Base-by-base conservation (phyloP, 164 flowering plant species). In the Vitis labrusca region DNA sequence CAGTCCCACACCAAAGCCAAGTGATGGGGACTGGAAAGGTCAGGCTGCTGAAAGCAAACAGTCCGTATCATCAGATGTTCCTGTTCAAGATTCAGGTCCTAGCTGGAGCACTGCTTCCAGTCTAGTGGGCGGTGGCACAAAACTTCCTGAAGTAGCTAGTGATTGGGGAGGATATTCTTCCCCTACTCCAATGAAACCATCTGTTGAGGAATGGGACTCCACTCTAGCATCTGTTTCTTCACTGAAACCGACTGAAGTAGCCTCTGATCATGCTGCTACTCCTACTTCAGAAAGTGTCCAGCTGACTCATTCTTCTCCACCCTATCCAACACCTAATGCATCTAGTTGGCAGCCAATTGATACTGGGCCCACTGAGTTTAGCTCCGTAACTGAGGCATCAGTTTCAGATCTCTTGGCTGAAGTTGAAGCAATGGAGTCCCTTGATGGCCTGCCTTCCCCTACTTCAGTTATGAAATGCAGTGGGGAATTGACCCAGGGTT, bases 371-470 rank as follows among this genome's bases (percentile, higher is more conserved):
- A 71, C 75, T 37, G 91, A 84, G 15, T 81, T 83, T 19, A 52
- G 68, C 64, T 71, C 85, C 17, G 72, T 86, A 60, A 84, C 68
- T 32, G 91, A 85, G 61, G 89, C 88, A 61, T 88, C 90, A 12
- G 91, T 89, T 55, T 88, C 94, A 10, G 91, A 89, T 76, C 73
- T 89, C 37, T 62, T 89, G 70, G 90, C 90, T 37, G 90, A 88
- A 79, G 91, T 85, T 30, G 94, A 89, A 74, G 94, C 94, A 17
- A 86, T 89, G 90, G 91, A 88, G 74, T 83, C 87, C 49, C 80
- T 80, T 19, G 56, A 71, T 55, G 85, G 82, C 8, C 69, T 86
- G 58, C 57, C 77, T 63, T 88, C 90, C 5, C 90, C 89, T 6
- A 85, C 85, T 54, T 88, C 90, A n/a, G 77, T 70, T 11, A 74